Evolutionary conservation across 2,329 filamentous ascomycete species (phyloP).

Genomic region (Cercospora sp.): DNA sequence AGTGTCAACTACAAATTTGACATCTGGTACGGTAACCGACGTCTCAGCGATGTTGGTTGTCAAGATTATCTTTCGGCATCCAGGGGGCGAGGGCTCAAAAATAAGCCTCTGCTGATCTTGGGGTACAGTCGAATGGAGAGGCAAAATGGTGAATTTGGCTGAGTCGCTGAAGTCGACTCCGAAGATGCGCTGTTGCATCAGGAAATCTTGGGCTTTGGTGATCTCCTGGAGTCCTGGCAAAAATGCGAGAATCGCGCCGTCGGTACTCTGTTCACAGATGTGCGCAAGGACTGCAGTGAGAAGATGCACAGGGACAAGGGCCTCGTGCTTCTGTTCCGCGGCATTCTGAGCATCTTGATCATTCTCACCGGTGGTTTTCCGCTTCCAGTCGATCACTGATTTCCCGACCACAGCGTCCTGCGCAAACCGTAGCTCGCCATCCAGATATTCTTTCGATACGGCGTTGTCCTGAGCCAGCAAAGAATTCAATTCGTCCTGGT

Average conservation of each 20-base stretch:
- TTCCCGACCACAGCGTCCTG: background rate
- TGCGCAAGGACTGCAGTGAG: constrained; percentile 48
- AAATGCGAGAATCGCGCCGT: constrained; percentile 52
- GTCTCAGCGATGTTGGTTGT: constrained; percentile 55
- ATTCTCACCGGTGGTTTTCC: constrained; percentile 30
- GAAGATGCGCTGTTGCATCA: constrained; percentile 27
- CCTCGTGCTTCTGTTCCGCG: constrained; percentile 40
- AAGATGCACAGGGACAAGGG: constrained; percentile 45
- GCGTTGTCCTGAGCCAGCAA: constrained; percentile 14
- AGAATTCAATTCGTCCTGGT: constrained; percentile 25
- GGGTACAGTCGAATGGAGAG: constrained; percentile 51
- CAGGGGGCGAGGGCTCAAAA: constrained; percentile 43
- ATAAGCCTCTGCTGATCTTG: constrained; percentile 46
- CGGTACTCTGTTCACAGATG: constrained; percentile 44
- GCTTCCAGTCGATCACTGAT: constrained; percentile 45
- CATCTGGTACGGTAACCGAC: constrained; percentile 54
- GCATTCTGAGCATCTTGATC: constrained; percentile 26
- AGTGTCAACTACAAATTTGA: constrained; percentile 52
- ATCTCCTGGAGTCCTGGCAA: constrained; percentile 50
- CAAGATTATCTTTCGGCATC: constrained; percentile 52
- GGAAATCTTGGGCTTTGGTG: constrained; percentile 37
- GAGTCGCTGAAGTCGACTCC: constrained; percentile 46
- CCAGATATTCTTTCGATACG: constrained; percentile 25
- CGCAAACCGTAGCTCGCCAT: constrained; percentile 27
- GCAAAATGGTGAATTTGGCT: constrained; percentile 45